Evolutionary conservation across 805 yeast genomes (phyloP).

Genomic region (Candida methanosorbosa): DNA sequence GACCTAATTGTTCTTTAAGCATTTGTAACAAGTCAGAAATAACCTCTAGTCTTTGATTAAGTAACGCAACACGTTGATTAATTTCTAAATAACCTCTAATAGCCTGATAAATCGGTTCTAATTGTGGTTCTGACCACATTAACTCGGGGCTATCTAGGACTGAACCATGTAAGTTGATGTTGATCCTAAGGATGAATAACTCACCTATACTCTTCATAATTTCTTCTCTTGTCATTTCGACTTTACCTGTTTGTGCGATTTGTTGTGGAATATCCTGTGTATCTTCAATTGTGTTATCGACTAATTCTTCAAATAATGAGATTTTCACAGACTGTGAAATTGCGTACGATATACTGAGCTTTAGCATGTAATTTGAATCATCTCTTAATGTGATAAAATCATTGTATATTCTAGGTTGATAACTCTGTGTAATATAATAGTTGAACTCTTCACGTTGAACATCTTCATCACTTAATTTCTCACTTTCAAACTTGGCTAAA

Average conservation of each 20-base stretch:
- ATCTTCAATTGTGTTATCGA: slow-evolving; percentile 93
- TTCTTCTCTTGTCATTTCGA: slow-evolving; percentile 86
- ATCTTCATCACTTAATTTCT: slow-evolving; percentile 85
- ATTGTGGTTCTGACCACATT: slow-evolving; percentile 98
- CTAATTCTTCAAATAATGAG: slow-evolving; percentile 90
- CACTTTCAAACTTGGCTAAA: slow-evolving; percentile 84
- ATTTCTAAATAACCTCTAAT: slow-evolving; percentile 93
- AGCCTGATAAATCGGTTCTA: slow-evolving; percentile 96
- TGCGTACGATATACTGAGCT: slow-evolving; percentile 90
- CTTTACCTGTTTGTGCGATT: slow-evolving; percentile 90
- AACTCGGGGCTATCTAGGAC: slow-evolving; percentile 94
- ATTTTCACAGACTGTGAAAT: slow-evolving; percentile 93
- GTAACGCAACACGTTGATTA: slow-evolving; percentile 81
- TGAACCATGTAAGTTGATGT: slow-evolving; percentile 76
- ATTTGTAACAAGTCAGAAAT: slow-evolving; percentile 88
- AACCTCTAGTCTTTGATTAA: slow-evolving; percentile 90
- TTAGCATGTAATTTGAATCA: slow-evolving; percentile 83
- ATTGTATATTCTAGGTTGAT: slow-evolving; percentile 92
- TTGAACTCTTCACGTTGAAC: slow-evolving; percentile 92
- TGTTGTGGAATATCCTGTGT: slow-evolving; percentile 97
- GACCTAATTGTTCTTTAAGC: slow-evolving; percentile 96
- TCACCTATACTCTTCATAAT: slow-evolving; percentile 98
- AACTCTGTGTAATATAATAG: slow-evolving; percentile 86
- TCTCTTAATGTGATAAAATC: slow-evolving; percentile 92
- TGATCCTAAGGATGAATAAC: slow-evolving; percentile 77